Evolutionary conservation across 169 alveolate species (phyloP).

Genomic region (Condylostoma magnum): DNA sequence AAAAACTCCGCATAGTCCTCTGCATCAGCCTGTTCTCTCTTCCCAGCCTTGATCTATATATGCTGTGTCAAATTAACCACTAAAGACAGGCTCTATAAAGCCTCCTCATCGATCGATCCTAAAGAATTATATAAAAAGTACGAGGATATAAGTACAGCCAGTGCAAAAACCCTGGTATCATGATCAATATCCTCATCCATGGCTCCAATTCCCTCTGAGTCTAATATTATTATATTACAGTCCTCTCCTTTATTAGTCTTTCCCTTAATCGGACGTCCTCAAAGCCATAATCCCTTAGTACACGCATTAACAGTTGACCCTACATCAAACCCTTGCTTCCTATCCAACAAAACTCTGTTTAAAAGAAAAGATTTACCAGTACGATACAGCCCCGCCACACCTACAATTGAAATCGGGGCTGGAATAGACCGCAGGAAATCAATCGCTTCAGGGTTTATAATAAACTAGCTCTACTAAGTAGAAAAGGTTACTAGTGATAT

Average conservation of each 20-base stretch:
- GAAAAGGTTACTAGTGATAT: no score
- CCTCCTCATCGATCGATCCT: conserved; percentile 76
- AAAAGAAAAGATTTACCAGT: conserved; percentile 79
- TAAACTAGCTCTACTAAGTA: conserved; percentile 11
- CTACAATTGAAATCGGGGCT: conserved; percentile 68
- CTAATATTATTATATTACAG: conserved; percentile 67
- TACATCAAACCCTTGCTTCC: conserved; percentile 71
- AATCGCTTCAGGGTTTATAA: conserved; percentile 49
- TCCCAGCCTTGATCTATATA: conserved; percentile 41
- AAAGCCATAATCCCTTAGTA: conserved; percentile 82
- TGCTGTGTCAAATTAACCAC: conserved; percentile 68
- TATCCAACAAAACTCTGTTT: conserved; percentile 73
- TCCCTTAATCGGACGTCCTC: conserved; percentile 76
- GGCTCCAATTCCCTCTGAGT: conserved; percentile 82
- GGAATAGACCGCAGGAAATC: conserved; percentile 51
- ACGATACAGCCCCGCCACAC: conserved; percentile 84
- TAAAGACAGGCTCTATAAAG: conserved; percentile 49
- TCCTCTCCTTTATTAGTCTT: conserved; percentile 61
- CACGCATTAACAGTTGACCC: conserved; percentile 86
- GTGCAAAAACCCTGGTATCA: conserved; percentile 75
- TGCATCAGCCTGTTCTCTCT: conserved; percentile 52
- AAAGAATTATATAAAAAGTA: conserved; percentile 68
- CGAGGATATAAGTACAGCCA: conserved; percentile 66
- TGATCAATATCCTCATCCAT: conserved; percentile 73
- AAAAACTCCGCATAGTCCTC: conserved; percentile 51